Evolutionary conservation across 2,329 filamentous ascomycete species (phyloP).

Genomic region (Fusarium globosum): DNA sequence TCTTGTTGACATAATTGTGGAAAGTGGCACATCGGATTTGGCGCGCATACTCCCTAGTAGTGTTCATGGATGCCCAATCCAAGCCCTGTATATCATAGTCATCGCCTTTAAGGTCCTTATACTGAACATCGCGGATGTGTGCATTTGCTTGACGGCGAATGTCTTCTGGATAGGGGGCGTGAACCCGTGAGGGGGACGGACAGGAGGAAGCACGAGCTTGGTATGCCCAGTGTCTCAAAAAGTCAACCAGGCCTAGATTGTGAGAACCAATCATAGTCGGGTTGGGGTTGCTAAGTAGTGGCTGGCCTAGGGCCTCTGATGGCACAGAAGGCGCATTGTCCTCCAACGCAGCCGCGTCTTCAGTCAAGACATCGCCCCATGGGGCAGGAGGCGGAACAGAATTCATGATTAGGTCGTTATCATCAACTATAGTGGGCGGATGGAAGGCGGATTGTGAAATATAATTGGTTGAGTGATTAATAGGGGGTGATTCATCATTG

Average conservation of each 20-base stretch:
- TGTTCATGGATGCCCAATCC: slow-evolving; percentile 65
- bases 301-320: slow-evolving; percentile 18
- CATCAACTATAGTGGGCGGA: slow-evolving; percentile 12
- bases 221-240: slow-evolving; percentile 62
- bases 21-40: slow-evolving; percentile 61
- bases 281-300: slow-evolving; percentile 49
- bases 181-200: slow-evolving; percentile 40
- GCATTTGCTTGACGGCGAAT: slow-evolving; percentile 48
- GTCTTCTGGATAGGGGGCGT: slow-evolving; percentile 44
- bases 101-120: slow-evolving; percentile 65
- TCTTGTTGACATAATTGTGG: slow-evolving; percentile 68
- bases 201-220: slow-evolving; percentile 40
- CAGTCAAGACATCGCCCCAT: slow-evolving; percentile 12
- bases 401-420: slow-evolving; percentile 31
- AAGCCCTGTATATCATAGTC: slow-evolving; percentile 69
- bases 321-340: background rate
- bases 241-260: slow-evolving; percentile 62
- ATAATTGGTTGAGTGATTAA: slow-evolving; percentile 27
- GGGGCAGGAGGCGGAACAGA: slow-evolving; percentile 25
- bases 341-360: background rate
- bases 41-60: slow-evolving; percentile 62
- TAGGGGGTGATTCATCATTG: slow-evolving; percentile 23
- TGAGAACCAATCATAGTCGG: slow-evolving; percentile 57
- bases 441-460: slow-evolving; percentile 16
- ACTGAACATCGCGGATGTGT: slow-evolving; percentile 46